Evolutionary conservation across 1,284 basidiomycete genomes (phyloP).

Genomic region (Agaricales sp.): DNA sequence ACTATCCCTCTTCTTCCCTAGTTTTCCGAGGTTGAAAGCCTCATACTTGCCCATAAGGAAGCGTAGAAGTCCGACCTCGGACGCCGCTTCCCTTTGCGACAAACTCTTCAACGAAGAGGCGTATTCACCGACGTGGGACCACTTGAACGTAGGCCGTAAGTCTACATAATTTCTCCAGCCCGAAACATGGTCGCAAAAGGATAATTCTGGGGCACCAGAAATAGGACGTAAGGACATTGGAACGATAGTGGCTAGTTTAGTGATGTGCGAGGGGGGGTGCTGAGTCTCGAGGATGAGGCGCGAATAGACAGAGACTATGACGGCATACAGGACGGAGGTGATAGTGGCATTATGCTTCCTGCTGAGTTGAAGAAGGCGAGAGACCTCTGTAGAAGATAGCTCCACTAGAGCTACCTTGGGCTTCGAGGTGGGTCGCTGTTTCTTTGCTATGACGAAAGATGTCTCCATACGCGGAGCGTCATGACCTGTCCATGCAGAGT

Average conservation of each 20-base stretch:
- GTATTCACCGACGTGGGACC: background rate
- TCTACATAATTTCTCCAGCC: background rate
- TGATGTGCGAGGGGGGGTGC: background rate
- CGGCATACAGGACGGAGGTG: background rate
- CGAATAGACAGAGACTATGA: background rate
- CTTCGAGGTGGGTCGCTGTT: background rate
- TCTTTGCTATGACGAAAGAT: background rate
- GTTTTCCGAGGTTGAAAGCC: background rate
- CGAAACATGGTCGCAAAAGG: conserved; percentile 1
- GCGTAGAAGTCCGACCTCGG: background rate
- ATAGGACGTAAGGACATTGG: background rate
- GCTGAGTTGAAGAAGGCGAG: background rate
- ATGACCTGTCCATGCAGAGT: background rate
- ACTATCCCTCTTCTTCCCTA: conserved; percentile 1
- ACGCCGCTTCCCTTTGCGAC: background rate
- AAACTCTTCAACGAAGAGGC: background rate
- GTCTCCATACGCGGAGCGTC: background rate
- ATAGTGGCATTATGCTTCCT: background rate
- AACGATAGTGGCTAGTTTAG: background rate
- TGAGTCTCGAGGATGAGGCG: background rate
- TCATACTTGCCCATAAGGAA: background rate
- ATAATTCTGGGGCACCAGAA: background rate
- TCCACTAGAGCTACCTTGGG: background rate
- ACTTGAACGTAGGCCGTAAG: background rate
- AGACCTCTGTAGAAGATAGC: background rate